Evolutionary conservation across 1,139 yeast species (phyloP).

Genomic region (Geotrichum europaeum): DNA sequence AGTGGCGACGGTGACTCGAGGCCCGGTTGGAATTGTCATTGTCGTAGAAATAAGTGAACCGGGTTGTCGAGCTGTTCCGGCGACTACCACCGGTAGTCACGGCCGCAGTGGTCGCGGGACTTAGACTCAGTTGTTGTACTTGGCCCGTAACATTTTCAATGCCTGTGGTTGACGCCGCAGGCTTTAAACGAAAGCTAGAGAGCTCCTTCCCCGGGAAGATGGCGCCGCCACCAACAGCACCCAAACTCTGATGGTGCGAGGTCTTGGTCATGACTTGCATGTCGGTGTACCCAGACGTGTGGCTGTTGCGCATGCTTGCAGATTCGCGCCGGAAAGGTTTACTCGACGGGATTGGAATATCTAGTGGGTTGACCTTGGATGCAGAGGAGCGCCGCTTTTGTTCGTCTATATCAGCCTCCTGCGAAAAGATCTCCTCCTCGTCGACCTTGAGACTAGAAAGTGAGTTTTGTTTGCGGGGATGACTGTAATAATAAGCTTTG

Average conservation of each 20-base stretch:
- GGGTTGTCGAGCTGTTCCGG: background rate
- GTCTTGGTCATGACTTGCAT: constrained; percentile 21
- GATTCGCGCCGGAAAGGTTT: constrained; percentile 19
- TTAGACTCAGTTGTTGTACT: background rate
- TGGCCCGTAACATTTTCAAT: background rate
- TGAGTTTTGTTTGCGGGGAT: constrained; percentile 14
- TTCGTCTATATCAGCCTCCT: background rate
- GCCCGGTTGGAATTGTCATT: background rate
- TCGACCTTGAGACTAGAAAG: constrained; percentile 9
- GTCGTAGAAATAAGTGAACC: constrained; percentile 3
- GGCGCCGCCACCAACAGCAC: constrained; percentile 1
- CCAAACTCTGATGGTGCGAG: constrained; percentile 20
- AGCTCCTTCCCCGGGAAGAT: constrained; percentile 12
- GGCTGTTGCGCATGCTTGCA: constrained; percentile 19
- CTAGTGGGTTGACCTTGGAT: constrained; percentile 6
- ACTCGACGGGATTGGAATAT: constrained; percentile 11
- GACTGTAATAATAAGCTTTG: constrained; percentile 12
- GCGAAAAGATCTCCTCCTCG: constrained; percentile 1
- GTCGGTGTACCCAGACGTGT: constrained; percentile 22
- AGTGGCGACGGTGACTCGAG: background rate
- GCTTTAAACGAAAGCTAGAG: constrained; percentile 6
- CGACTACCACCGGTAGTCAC: background rate
- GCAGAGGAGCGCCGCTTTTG: background rate
- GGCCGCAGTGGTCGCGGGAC: background rate
- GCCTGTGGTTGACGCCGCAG: background rate